Conservation (phyloP, 306 rosid species). For the Cajanus cajan region DNA sequence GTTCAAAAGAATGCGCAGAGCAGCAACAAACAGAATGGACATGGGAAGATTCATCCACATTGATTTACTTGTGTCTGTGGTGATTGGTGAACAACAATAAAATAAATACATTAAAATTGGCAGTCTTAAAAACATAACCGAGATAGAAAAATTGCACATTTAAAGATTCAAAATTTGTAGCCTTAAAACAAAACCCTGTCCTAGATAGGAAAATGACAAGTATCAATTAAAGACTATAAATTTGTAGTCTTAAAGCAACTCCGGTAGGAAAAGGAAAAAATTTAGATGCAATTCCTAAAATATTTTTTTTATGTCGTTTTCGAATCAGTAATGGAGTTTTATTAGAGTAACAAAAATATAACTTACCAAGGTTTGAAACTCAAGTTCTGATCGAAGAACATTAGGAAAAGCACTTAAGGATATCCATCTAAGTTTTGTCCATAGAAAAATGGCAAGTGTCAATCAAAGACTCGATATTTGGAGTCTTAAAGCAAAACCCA, state of each 20-base stretch:
- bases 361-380: background rate
- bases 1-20: constrained; percentile 62
- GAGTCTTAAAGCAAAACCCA: background rate
- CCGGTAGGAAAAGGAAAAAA: background rate
- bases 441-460: background rate
- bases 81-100: background rate
- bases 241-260: background rate
- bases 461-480: background rate
- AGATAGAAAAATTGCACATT: background rate
- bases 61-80: constrained; percentile 92
- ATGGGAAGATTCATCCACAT: constrained; percentile 96
- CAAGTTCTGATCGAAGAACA: background rate
- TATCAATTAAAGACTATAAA: background rate
- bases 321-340: background rate
- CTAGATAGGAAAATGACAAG: background rate
- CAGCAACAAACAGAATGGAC: constrained; percentile 61
- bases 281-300: background rate
- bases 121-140: background rate
- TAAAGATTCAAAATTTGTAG: constrained; percentile 6
- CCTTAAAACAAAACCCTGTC: background rate
- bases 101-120: background rate
- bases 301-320: background rate
- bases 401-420: background rate
- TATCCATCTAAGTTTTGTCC: background rate
- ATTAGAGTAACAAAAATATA: background rate